Base-by-base conservation (phyloP, 2,329 filamentous ascomycete genomes). In the Phoma sp. region DNA sequence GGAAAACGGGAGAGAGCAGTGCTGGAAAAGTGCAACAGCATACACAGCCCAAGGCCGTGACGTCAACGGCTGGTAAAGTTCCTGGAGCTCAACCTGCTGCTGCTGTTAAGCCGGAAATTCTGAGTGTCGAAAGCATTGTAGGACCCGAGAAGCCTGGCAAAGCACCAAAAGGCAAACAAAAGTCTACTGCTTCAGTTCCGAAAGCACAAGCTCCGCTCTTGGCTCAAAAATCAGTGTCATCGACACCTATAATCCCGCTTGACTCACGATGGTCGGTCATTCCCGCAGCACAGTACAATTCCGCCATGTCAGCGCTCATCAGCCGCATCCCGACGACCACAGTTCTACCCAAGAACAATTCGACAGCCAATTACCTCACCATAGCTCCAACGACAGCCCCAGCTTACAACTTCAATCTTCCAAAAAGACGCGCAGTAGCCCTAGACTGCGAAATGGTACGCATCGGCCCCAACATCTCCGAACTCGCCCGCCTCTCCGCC, bases 401-500 rank as follows among this genome's bases (percentile, higher is more conserved):
- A 22, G 7, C 6, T 9, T 21, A 17, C 12, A 12, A 19, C 15
- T 6, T 32, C 0, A 17, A 1, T 7, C 21, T 15, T 1, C 38
- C 35, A 2, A 45, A 33, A 6, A 29, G 33, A n/a, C 29, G n/a
- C 2, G 51, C 24, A 0, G 41, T 58, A 13, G 38, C 44, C 0
- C 38, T 58, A 4, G 51, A 59, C 31, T 59, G 56, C 36, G 56
- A 59, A 21, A 59, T 59, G 56, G 36, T 55, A 1, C 35, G 53
- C n/a, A 47, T 45, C 2, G 38, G 40, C 15, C 35, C 6, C 22
- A 32, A 33, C 24, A 40, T 22, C 2, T 51, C 43, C 6, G 74
- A 74, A 55, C 57, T 76, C 3, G 76, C 77, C n/a, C 73, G 70
- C 10, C 46, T 81, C 9, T 74, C 69, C 25, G 77, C 68, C 7